Evolutionary conservation across 116 monocot genomes (phyloP), one percentile per base, ranked within the genome.

Genomic region (Iris pallida): DNA sequence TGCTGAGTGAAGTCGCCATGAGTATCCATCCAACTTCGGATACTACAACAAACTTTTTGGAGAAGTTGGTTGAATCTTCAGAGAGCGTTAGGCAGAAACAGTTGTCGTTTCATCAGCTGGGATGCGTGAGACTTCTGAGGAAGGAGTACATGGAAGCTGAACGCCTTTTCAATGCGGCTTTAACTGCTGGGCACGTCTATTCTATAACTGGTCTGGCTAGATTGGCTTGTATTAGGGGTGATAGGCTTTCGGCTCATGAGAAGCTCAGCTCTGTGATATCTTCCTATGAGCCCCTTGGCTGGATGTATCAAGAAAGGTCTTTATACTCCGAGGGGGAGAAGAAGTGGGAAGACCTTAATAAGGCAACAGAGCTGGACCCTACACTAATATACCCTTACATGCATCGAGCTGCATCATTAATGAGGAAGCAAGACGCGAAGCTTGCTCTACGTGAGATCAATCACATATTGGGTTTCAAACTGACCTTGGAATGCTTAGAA

Each of bases 221-320:
- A 76, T 3, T 80, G 12, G 71, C 70, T 55, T 71, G 18, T 45
- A 49, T 71, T 20, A 80, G 42, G 10, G 75, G 75, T 17, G 60
- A 71, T n/a, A 76, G 70, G 40, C 20, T 30, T 52, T 76, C 55
- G 40, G 66, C 75, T 61, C 71, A 65, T 61, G 76, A 75, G 59
- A 71, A 71, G 47, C 58, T 80, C 8, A 76, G 54, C 30, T 71
- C 66, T 11, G 71, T 80, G 19, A 71, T 80, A 52, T 71, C 75
- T 5, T 67, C 76, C 6, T 66, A 52, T 67, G 54, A 45, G 19
- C 71, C 75, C 4, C 64, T 80, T 16, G 80, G 80, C 10, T 80
- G 80, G 80, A 80, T 80, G 80, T 76, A 66, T 68, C 71, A 73
- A 55, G 80, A 80, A 65, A 71, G 80, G 67, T 57, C 75, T 59